Evolutionary conservation across 1,284 basidiomycete species (phyloP).

Genomic region (Ganoderma boninense): DNA sequence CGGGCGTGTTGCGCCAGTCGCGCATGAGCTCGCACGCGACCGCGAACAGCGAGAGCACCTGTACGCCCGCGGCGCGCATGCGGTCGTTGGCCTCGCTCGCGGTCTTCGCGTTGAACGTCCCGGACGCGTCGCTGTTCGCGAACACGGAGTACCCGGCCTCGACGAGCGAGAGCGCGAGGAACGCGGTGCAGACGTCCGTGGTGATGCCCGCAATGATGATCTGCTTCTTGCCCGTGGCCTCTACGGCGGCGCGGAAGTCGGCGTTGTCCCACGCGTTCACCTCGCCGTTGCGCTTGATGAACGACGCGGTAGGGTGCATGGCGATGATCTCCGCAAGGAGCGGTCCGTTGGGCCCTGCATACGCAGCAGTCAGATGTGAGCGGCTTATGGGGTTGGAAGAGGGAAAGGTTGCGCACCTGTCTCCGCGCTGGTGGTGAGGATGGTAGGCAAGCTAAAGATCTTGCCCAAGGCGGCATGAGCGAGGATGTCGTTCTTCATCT

Average conservation of each 20-base stretch:
- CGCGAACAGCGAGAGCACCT: constrained; percentile 54
- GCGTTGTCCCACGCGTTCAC: constrained; percentile 59
- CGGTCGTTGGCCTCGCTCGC: constrained; percentile 54
- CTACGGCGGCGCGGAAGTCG: constrained; percentile 55
- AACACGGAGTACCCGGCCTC: constrained; percentile 55
- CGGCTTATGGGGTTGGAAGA: background rate
- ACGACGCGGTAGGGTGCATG: constrained; percentile 52
- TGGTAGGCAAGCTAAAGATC: constrained; percentile 52
- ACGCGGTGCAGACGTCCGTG: constrained; percentile 57
- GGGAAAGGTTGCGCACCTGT: constrained; percentile 39
- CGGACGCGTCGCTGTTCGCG: constrained; percentile 55
- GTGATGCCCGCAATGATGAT: constrained; percentile 56
- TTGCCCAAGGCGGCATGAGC: constrained; percentile 55
- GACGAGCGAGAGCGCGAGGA: constrained; percentile 54
- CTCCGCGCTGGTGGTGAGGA: constrained; percentile 55
- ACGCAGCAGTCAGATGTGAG: too few species aligned
- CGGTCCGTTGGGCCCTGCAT: constrained; percentile 54
- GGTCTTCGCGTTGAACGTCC: constrained; percentile 48
- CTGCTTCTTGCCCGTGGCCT: constrained; percentile 56
- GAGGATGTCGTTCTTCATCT: constrained; percentile 53
- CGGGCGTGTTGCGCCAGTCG: constrained; percentile 55
- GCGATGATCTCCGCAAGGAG: constrained; percentile 51
- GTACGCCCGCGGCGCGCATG: constrained; percentile 54
- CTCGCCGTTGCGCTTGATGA: constrained; percentile 56
- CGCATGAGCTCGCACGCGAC: constrained; percentile 53